Evolutionary conservation across 495 filamentous ascomycete species (phyloP).

Genomic region (Sphaerosporella brunnea): DNA sequence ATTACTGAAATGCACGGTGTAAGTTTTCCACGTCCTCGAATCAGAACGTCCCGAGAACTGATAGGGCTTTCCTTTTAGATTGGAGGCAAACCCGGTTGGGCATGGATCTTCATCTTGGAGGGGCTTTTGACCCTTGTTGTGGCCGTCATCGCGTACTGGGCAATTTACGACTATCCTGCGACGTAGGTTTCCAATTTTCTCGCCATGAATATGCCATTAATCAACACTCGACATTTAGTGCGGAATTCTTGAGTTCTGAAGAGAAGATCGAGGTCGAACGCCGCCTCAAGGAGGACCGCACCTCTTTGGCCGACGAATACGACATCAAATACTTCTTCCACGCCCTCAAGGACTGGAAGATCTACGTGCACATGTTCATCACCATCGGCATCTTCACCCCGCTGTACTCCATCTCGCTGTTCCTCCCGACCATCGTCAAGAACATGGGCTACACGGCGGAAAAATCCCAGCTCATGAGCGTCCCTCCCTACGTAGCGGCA

Average conservation of each 20-base stretch:
- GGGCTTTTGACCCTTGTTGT: slow-evolving; percentile 33
- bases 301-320: slow-evolving; percentile 53
- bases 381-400: slow-evolving; percentile 30
- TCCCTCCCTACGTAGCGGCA: slow-evolving; percentile 35
- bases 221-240: no score
- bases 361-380: slow-evolving; percentile 34
- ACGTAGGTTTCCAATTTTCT: slow-evolving; percentile 17
- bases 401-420: slow-evolving; percentile 31
- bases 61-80: no score
- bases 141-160: slow-evolving; percentile 34
- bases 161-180: slow-evolving; percentile 43
- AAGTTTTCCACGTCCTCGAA: no score
- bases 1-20: slow-evolving; percentile 46
- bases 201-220: no score
- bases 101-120: slow-evolving; percentile 59
- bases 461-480: slow-evolving; percentile 35
- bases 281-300: slow-evolving; percentile 36
- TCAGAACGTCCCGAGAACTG: no score
- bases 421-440: slow-evolving; percentile 37
- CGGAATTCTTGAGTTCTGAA: slow-evolving; percentile 34
- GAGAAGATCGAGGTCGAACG: slow-evolving; percentile 35
- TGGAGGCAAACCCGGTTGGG: slow-evolving; percentile 37
- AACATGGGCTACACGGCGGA: slow-evolving; percentile 33
- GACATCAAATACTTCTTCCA: slow-evolving; percentile 50
- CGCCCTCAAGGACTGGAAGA: slow-evolving; percentile 47